Conservation (phyloP, 139 green algal species). For the Micractinium conductrix region DNA sequence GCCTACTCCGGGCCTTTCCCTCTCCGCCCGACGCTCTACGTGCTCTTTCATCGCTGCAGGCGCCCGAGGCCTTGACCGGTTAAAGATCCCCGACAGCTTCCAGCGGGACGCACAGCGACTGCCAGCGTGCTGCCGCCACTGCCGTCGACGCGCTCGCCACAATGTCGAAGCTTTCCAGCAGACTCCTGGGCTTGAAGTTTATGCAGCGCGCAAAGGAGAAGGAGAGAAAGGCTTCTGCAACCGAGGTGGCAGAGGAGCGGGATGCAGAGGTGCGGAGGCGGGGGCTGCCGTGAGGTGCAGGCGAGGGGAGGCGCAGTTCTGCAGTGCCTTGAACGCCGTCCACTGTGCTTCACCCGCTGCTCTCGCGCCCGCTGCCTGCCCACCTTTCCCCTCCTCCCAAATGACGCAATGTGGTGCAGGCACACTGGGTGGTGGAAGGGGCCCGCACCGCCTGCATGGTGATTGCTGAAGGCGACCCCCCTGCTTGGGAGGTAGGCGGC, state of each 20-base stretch:
- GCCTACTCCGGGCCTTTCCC: too few species aligned
- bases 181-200: slow-evolving; percentile 30
- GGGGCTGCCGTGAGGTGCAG: background rate
- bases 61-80: too few species aligned
- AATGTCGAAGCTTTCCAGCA: slow-evolving; percentile 5
- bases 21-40: too few species aligned
- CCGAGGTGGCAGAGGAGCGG: background rate
- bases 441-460: slow-evolving; percentile 17
- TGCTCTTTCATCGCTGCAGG: too few species aligned
- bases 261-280: background rate
- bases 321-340: too few species aligned
- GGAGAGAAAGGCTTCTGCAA: background rate
- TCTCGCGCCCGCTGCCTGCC: background rate
- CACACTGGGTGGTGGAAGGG: slow-evolving; percentile 36
- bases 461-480: slow-evolving; percentile 22
- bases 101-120: too few species aligned
- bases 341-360: too few species aligned
- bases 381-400: background rate
- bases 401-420: slow-evolving; percentile 10
- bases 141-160: background rate
- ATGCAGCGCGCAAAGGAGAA: slow-evolving; percentile 33
- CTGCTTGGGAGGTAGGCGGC: background rate
- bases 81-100: too few species aligned
- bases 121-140: background rate
- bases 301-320: background rate